A percentile compares a stretch with the other conserved stretches of the same genome.
Conservation (phyloP, 495 filamentous ascomycete species). For the Xylona heveae region DNA sequence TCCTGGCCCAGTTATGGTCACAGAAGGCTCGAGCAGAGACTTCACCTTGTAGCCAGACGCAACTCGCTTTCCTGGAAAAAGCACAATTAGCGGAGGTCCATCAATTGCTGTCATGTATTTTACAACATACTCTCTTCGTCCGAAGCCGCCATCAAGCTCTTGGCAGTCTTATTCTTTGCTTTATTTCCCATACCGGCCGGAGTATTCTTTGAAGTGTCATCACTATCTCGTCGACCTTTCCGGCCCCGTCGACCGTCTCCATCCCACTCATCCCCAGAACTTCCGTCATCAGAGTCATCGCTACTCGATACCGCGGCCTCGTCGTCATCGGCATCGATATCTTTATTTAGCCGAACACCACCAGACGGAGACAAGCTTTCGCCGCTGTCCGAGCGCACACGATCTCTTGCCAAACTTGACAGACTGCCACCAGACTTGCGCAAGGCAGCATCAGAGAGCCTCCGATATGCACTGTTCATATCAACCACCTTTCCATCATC, state of each 20-base stretch:
- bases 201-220: conserved; percentile 7
- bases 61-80: conserved; percentile 18
- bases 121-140: conserved; percentile 55
- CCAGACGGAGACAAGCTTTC: conserved; percentile 22
- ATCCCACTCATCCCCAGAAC: conserved; percentile 23
- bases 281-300: conserved; percentile 9
- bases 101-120: conserved; percentile 1
- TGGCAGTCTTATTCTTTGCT: conserved; percentile 15
- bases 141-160: conserved; percentile 41
- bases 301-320: conserved; percentile 9
- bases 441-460: conserved; percentile 44
- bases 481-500: conserved; percentile 31
- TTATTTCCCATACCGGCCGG: conserved; percentile 8
- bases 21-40: conserved; percentile 38
- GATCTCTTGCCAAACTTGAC: conserved; percentile 17
- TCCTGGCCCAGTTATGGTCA: conserved; percentile 38
- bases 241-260: conserved; percentile 20
- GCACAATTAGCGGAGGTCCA: neutral
- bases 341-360: conserved; percentile 47
- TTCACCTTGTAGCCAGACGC: conserved; percentile 23
- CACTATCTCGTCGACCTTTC: conserved; percentile 14
- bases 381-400: conserved; percentile 8
- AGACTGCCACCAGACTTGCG: conserved; percentile 31
- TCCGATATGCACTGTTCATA: conserved; percentile 34
- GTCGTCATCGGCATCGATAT: conserved; percentile 44